These are phyloP conservation scores for Clonostachys rosea DNA, from an alignment of 2,329 filamentous ascomycete genomes.

Conservation along the genomic window DNA sequence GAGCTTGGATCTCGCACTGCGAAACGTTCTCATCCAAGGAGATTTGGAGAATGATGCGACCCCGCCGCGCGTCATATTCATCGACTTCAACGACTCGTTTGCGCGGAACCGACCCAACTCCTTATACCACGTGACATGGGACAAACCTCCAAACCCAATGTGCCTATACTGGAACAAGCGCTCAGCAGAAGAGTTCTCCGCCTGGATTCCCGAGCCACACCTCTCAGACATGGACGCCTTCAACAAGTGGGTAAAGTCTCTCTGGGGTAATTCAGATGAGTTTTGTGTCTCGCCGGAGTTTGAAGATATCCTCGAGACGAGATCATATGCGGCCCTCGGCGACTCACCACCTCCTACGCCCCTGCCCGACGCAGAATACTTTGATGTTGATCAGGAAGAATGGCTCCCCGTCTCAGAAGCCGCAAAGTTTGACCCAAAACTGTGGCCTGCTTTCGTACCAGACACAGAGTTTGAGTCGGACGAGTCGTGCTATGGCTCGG, in stretches of 20 bases:
- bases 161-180: background rate
- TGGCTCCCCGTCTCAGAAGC: too few relatives aligned
- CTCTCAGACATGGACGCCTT: background rate
- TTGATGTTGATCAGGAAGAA: too few relatives aligned
- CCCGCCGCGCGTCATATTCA: background rate
- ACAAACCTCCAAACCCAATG: background rate
- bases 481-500: too few relatives aligned
- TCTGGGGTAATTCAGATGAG: background rate
- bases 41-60: background rate
- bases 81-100: background rate
- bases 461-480: too few relatives aligned
- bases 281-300: background rate
- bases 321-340: too few relatives aligned
- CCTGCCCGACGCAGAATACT: too few relatives aligned
- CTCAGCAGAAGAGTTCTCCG: background rate
- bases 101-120: background rate
- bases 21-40: background rate
- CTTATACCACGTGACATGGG: background rate
- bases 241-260: background rate
- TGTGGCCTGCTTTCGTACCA: too few relatives aligned
- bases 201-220: background rate
- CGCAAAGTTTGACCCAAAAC: too few relatives aligned
- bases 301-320: background rate
- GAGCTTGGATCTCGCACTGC: background rate
- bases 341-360: too few relatives aligned